A percentile compares a stretch with the other conserved stretches of the same genome.
These are phyloP conservation scores for Talaromyces proteolyticus DNA, from an alignment of 495 filamentous ascomycete species.

Conservation along the genomic window DNA sequence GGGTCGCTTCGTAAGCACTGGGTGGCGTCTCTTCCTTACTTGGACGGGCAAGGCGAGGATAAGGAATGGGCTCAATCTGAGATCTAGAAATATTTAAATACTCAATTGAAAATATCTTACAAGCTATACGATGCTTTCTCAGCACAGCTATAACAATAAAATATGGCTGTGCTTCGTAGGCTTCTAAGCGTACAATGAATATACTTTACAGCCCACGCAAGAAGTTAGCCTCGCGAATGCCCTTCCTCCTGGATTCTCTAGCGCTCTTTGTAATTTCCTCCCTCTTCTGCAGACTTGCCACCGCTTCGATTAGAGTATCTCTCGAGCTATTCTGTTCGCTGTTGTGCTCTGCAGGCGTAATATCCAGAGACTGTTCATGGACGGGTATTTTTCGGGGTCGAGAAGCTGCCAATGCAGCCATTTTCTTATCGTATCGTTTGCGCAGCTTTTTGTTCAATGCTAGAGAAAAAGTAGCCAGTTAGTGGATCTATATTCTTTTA, in stretches of 20 bases:
- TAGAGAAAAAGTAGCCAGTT: conserved; percentile 12
- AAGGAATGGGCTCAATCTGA: neutral
- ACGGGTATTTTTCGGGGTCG: conserved; percentile 72
- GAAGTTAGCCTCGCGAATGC: conserved; percentile 92
- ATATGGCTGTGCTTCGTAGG: neutral
- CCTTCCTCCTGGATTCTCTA: conserved; percentile 65
- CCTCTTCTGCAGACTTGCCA: conserved; percentile 33
- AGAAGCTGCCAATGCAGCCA: conserved; percentile 58
- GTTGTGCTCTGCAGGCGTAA: conserved; percentile 52
- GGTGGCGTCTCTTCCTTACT: conserved; percentile 2
- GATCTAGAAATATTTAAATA: neutral
- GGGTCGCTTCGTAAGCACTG: conserved; percentile 1
- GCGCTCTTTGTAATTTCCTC: conserved; percentile 47
- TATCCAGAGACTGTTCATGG: conserved; percentile 77
- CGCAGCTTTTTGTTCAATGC: conserved; percentile 54
- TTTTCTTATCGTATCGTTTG: conserved; percentile 54
- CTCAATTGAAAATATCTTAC: neutral
- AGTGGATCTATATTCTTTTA: too few relatives aligned
- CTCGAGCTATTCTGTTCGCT: conserved; percentile 15
- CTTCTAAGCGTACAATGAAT: neutral
- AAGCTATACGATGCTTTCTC: too few relatives aligned
- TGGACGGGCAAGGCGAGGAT: conserved; percentile 2
- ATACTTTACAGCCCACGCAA: conserved; percentile 67
- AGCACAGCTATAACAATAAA: too few relatives aligned
- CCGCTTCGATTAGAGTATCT: conserved; percentile 23